A percentile compares a stretch with the other conserved stretches of the same genome.
phyloP scores from a whole-genome alignment of 2,329 filamentous ascomycete genomes.

The Trichoderma cornu-damae region DNA sequence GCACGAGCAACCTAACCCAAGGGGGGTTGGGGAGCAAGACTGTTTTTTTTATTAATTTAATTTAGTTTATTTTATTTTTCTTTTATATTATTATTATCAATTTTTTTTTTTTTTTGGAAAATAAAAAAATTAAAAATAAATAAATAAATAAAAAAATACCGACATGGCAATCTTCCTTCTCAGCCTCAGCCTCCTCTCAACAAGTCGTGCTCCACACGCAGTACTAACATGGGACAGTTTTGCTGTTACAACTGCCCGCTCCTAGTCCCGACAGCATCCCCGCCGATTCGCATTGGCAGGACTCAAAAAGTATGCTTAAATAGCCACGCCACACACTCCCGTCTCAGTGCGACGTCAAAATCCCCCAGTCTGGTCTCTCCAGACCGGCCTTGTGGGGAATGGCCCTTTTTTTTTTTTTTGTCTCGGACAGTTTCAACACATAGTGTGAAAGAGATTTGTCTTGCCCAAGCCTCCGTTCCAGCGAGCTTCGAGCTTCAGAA shows the following conservation, averaged over 20 bases:
- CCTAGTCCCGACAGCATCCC: not conserved
- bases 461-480: not conserved
- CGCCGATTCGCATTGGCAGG: not conserved
- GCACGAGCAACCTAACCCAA: not conserved
- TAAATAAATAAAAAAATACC: too few species aligned
- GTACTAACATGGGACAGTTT: not conserved
- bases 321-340: constrained; percentile 1
- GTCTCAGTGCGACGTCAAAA: not conserved
- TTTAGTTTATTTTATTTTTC: too few species aligned
- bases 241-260: not conserved
- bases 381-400: not conserved
- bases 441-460: not conserved
- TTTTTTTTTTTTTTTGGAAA: too few species aligned
- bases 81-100: too few species aligned
- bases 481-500: not conserved
- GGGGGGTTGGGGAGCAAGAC: not conserved
- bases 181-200: not conserved
- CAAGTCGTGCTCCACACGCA: too few species aligned
- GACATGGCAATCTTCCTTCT: not conserved
- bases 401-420: too few species aligned
- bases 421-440: not conserved
- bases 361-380: not conserved
- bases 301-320: constrained; percentile 17
- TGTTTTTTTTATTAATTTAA: too few species aligned
- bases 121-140: too few species aligned